A percentile compares a stretch with the other conserved stretches of the same genome.
These are phyloP conservation scores for Lactarius psammicola DNA, from an alignment of 768 basidiomycete genomes.

Conservation along the genomic window DNA sequence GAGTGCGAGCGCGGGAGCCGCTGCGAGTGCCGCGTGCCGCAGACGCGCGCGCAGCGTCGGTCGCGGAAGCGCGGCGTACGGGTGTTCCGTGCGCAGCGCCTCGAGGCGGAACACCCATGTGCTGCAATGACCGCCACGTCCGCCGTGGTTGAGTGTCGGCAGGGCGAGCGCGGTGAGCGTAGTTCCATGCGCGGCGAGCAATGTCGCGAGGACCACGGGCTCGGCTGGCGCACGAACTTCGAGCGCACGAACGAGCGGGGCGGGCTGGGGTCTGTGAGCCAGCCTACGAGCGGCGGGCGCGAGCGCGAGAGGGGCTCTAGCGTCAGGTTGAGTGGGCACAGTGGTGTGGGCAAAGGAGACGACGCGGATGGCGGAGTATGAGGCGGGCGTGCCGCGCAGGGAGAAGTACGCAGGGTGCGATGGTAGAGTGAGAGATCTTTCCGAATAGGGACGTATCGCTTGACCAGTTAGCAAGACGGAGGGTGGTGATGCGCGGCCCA, in stretches of 20 bases:
- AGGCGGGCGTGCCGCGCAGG: constrained; percentile 57
- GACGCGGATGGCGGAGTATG: constrained; percentile 38
- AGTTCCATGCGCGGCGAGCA: constrained; percentile 49
- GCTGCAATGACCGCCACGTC: constrained; percentile 42
- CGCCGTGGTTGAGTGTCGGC: constrained; percentile 50
- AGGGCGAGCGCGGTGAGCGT: constrained; percentile 55
- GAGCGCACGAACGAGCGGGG: constrained; percentile 37
- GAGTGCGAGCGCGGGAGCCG: constrained; percentile 55
- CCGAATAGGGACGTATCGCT: constrained; percentile 54
- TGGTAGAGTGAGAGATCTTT: constrained; percentile 58
- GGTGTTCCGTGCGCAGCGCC: constrained; percentile 56
- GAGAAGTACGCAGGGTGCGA: constrained; percentile 54
- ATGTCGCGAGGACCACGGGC: constrained; percentile 50
- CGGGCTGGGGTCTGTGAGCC: constrained; percentile 50
- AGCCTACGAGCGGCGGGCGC: constrained; percentile 60
- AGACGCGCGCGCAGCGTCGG: constrained; percentile 39
- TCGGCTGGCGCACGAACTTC: constrained; percentile 66
- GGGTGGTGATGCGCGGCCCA: constrained; percentile 48
- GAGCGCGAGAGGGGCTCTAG: constrained; percentile 50
- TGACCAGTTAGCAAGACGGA: constrained; percentile 73
- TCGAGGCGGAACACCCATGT: constrained; percentile 41
- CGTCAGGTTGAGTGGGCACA: constrained; percentile 46
- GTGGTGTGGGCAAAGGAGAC: neutral
- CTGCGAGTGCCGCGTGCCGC: constrained; percentile 44
- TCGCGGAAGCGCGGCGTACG: constrained; percentile 36